Evolutionary conservation across 352 stramenopile genomes (phyloP).

Genomic region (Pythium vanterpoolii): DNA sequence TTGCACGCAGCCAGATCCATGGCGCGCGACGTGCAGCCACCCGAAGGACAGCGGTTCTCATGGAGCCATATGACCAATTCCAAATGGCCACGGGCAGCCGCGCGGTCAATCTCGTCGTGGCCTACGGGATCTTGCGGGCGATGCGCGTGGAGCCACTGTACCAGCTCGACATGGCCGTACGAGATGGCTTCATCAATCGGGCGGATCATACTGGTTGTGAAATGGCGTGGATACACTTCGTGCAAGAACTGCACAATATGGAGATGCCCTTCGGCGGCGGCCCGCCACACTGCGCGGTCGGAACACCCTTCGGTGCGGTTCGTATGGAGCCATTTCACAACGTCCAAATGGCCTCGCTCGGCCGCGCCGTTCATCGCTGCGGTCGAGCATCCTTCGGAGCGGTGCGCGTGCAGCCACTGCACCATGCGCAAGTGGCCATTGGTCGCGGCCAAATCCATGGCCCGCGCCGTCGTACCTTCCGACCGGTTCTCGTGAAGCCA

Average conservation of each 20-base stretch:
- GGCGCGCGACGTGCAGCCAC: slow-evolving; percentile 2
- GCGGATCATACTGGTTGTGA: slow-evolving; percentile 40
- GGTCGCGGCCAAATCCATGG: slow-evolving; percentile 48
- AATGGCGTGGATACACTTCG: slow-evolving; percentile 29
- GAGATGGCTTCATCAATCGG: slow-evolving; percentile 49
- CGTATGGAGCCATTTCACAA: slow-evolving; percentile 51
- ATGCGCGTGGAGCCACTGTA: slow-evolving; percentile 29
- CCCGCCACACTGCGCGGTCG: slow-evolving; percentile 53
- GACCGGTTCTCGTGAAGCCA: slow-evolving; percentile 38
- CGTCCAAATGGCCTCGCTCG: slow-evolving; percentile 41
- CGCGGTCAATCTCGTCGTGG: slow-evolving; percentile 21
- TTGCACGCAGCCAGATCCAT: slow-evolving; percentile 26
- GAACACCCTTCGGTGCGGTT: slow-evolving; percentile 45
- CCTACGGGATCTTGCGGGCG: slow-evolving; percentile 5
- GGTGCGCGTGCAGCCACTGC: slow-evolving; percentile 43
- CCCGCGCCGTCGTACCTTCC: slow-evolving; percentile 35
- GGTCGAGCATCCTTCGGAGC: slow-evolving; percentile 35
- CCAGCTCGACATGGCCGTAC: slow-evolving; percentile 33
- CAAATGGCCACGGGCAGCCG: slow-evolving; percentile 23
- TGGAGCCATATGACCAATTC: slow-evolving; percentile 28
- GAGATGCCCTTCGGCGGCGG: slow-evolving; percentile 48
- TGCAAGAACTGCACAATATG: slow-evolving; percentile 44
- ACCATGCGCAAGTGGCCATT: slow-evolving; percentile 52
- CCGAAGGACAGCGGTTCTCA: slow-evolving; percentile 10
- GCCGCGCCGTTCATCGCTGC: slow-evolving; percentile 47